phyloP scores from a whole-genome alignment of 441 rosid genomes.

The Kokia cookei region DNA sequence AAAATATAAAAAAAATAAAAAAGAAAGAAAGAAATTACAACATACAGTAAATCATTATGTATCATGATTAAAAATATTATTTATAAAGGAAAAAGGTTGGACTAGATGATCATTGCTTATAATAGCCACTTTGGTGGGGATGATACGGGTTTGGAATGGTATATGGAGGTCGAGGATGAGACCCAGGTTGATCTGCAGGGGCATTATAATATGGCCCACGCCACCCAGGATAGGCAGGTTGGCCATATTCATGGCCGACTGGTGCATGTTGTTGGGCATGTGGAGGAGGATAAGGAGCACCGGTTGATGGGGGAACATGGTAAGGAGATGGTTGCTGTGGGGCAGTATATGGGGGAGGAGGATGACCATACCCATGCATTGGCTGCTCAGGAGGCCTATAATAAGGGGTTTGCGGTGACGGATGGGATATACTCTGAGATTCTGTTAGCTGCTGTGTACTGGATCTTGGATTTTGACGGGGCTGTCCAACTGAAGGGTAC shows the following conservation, averaged over 20 bases:
- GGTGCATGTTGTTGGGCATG: conserved; percentile 59
- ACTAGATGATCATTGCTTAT: conserved; percentile 42
- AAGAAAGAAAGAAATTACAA: too few species aligned
- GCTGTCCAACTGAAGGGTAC: conserved; percentile 61
- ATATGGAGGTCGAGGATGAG: conserved; percentile 75
- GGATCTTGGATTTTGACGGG: conserved; percentile 46
- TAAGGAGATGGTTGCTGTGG: conserved; percentile 56
- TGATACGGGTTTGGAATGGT: conserved; percentile 60
- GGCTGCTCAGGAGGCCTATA: conserved; percentile 71
- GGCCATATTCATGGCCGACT: conserved; percentile 62
- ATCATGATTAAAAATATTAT: background rate
- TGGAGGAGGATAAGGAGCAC: conserved; percentile 51
- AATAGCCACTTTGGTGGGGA: conserved; percentile 72
- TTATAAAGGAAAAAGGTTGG: background rate
- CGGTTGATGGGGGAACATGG: conserved; percentile 35
- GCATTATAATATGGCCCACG: conserved; percentile 79
- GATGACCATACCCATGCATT: conserved; percentile 49
- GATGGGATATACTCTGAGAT: conserved; percentile 39
- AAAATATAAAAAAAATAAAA: too few species aligned
- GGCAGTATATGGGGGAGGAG: conserved; percentile 45
- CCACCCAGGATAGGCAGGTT: conserved; percentile 91
- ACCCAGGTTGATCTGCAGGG: conserved; percentile 59
- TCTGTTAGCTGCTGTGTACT: conserved; percentile 39
- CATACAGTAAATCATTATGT: background rate
- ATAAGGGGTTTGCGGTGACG: conserved; percentile 47